Conservation (phyloP, 2,329 filamentous ascomycete species). For the Aspergillus pseudoterreus region DNA sequence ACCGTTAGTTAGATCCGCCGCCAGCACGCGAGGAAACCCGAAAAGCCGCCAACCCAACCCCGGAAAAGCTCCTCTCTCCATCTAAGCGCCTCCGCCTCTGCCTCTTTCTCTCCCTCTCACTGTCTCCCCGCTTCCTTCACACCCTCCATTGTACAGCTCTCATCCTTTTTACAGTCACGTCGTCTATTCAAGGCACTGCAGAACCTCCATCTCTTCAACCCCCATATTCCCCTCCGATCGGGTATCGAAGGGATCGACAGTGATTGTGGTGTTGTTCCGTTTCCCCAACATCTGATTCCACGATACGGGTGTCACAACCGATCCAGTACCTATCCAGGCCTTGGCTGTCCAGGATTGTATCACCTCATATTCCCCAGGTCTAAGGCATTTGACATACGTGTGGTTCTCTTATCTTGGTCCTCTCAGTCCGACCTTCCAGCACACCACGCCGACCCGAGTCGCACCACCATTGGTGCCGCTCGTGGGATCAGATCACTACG, state of each 20-base stretch:
- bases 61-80: constrained; percentile 6
- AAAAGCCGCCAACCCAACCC: constrained; percentile 4
- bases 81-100: not conserved
- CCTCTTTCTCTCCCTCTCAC: not conserved
- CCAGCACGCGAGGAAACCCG: constrained; percentile 3
- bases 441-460: constrained; percentile 4
- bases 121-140: not conserved
- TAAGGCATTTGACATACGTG: not conserved
- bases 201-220: not conserved
- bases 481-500: constrained; percentile 7
- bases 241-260: not conserved
- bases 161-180: not conserved
- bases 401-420: not conserved
- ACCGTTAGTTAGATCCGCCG: not conserved
- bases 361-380: too few relatives aligned
- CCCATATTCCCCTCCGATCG: not conserved
- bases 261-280: not conserved
- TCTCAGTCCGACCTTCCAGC: not conserved
- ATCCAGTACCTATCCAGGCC: not conserved
- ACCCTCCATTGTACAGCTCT: not conserved
- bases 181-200: not conserved
- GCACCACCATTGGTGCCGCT: constrained; percentile 13
- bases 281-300: not conserved
- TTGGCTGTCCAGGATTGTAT: not conserved
- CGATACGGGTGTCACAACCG: not conserved